Evolutionary conservation across 208 protist genomes (phyloP).

Genomic region (Leptomonas pyrrhocoris): DNA sequence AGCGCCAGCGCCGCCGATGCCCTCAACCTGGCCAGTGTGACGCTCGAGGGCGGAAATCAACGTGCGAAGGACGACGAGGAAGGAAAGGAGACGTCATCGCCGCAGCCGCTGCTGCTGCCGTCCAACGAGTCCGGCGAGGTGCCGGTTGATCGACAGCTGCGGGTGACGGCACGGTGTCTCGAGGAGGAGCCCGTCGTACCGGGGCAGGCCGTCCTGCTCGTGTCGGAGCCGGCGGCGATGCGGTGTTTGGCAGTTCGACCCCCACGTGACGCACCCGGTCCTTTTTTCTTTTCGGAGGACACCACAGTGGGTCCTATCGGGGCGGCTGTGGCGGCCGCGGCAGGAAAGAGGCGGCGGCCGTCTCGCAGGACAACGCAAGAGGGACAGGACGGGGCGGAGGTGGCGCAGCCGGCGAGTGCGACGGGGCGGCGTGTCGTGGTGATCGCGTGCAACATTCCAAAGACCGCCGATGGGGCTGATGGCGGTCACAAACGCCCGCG

Average conservation of each 20-base stretch:
- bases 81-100: no score
- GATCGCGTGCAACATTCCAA: constrained; percentile 19
- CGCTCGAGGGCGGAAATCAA: neutral
- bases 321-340: neutral
- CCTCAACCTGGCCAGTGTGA: neutral
- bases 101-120: neutral
- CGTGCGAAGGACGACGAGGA: neutral
- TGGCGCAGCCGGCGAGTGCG: neutral
- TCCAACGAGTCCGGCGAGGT: neutral
- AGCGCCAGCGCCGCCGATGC: neutral
- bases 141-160: constrained; percentile 16
- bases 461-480: neutral
- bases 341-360: neutral
- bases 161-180: constrained; percentile 64
- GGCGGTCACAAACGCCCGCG: constrained; percentile 1
- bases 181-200: constrained; percentile 53
- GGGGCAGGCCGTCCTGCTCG: constrained; percentile 61
- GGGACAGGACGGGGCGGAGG: neutral
- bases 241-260: constrained; percentile 52
- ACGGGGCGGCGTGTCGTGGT: constrained; percentile 17
- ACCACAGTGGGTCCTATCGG: neutral
- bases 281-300: constrained; percentile 33
- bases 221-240: constrained; percentile 68
- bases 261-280: constrained; percentile 33
- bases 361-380: neutral